Percentiles rank a stretch among this genome's conserved stretches.
Conservation (phyloP, 1,284 basidiomycete genomes). For the Abortiporus biennis region DNA sequence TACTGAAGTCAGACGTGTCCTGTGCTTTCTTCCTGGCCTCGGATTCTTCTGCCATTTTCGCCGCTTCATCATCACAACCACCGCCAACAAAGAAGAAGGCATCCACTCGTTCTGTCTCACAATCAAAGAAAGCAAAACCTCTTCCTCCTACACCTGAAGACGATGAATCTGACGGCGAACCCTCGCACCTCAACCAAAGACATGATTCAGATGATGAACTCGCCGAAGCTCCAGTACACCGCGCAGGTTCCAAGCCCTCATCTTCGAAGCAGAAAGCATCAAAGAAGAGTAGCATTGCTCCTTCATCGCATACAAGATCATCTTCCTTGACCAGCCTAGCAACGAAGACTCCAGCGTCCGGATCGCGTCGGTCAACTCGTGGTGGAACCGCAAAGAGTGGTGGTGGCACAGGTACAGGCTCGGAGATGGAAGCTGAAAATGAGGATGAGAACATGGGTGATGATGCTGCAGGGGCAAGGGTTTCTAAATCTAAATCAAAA, state of each 20-base stretch:
- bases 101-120: slow-evolving; percentile 6
- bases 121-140: slow-evolving; percentile 5
- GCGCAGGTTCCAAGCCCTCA: too few relatives aligned
- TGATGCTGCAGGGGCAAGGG: slow-evolving; percentile 20
- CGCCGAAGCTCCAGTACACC: too few relatives aligned
- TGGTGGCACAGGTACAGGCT: slow-evolving; percentile 14
- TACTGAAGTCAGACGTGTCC: slow-evolving; percentile 32
- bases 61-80: slow-evolving; percentile 10
- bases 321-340: slow-evolving; percentile 16
- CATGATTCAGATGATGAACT: too few relatives aligned
- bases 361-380: slow-evolving; percentile 24
- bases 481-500: slow-evolving; percentile 21
- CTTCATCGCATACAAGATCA: not conserved
- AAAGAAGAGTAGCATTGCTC: too few relatives aligned
- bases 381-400: slow-evolving; percentile 13
- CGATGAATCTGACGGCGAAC: slow-evolving; percentile 5
- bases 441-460: slow-evolving; percentile 19
- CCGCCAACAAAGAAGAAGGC: slow-evolving; percentile 8
- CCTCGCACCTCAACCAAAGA: not conserved
- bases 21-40: slow-evolving; percentile 48
- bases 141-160: not conserved
- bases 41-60: slow-evolving; percentile 14
- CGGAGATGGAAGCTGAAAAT: slow-evolving; percentile 22
- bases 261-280: too few relatives aligned
- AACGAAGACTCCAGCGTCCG: slow-evolving; percentile 19